Evolutionary conservation across 768 basidiomycete species (phyloP).

Genomic region (Russula olivacea): DNA sequence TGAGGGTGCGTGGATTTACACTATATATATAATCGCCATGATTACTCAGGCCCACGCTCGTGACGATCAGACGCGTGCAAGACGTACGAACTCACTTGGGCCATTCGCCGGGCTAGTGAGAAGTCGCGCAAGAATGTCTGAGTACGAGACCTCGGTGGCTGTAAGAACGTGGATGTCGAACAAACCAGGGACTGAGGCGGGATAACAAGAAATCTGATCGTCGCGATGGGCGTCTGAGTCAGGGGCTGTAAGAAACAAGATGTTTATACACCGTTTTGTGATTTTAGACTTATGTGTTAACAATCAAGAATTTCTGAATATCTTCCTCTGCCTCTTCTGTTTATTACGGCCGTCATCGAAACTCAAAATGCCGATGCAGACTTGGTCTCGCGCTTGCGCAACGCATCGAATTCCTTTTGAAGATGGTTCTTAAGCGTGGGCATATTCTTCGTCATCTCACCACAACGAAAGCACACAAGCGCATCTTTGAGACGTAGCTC

Average conservation of each 20-base stretch:
- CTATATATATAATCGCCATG: too few relatives aligned
- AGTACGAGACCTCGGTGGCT: background rate
- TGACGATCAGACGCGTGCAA: slow-evolving; percentile 62
- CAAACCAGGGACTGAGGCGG: background rate
- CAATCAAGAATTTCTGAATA: slow-evolving; percentile 1
- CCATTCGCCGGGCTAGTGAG: slow-evolving; percentile 78
- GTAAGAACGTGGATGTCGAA: background rate
- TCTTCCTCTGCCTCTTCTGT: background rate
- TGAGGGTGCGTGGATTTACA: slow-evolving; percentile 50
- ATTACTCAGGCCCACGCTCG: background rate
- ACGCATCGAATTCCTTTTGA: slow-evolving; percentile 58
- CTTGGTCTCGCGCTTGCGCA: slow-evolving; percentile 12
- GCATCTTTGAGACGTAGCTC: slow-evolving; percentile 62
- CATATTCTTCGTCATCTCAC: slow-evolving; percentile 57
- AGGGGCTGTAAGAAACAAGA: background rate
- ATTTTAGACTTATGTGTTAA: background rate
- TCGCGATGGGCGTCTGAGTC: background rate
- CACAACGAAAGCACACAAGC: slow-evolving; percentile 68
- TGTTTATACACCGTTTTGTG: slow-evolving; percentile 1
- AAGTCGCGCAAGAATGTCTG: slow-evolving; percentile 41
- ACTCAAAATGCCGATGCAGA: background rate
- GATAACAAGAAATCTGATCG: background rate
- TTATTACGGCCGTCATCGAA: background rate
- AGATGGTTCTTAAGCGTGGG: slow-evolving; percentile 71
- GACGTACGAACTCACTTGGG: slow-evolving; percentile 92